phyloP scores from a whole-genome alignment of 331 rosid genomes.

The Saraca asoca region DNA sequence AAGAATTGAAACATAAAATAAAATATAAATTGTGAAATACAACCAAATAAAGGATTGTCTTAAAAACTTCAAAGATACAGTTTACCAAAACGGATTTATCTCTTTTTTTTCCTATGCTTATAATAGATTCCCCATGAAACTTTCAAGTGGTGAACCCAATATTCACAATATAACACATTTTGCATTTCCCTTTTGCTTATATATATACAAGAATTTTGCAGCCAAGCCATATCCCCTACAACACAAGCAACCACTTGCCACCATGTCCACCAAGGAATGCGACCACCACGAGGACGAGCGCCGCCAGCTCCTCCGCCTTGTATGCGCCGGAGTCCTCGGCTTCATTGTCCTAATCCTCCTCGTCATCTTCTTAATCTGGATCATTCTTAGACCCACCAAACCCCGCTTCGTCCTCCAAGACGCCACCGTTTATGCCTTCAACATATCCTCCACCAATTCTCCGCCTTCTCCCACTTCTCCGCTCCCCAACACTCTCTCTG shows the following conservation, averaged over 20 bases:
- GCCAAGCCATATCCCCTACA: neutral
- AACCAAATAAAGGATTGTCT: no score
- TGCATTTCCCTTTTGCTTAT: neutral
- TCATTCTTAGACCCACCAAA: slow-evolving; percentile 57
- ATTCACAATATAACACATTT: neutral
- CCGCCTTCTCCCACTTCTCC: neutral
- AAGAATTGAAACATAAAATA: no score
- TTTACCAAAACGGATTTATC: no score
- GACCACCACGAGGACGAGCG: slow-evolving; percentile 38
- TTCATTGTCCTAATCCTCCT: slow-evolving; percentile 44
- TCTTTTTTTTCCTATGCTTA: slow-evolving; percentile 17
- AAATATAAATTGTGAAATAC: no score
- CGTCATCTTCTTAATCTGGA: slow-evolving; percentile 53
- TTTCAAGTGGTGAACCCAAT: neutral
- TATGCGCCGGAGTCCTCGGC: neutral
- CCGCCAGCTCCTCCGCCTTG: slow-evolving; percentile 37
- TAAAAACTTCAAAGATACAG: no score
- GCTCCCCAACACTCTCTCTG: slow-evolving; percentile 48
- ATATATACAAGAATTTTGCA: neutral
- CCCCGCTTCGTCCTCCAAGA: slow-evolving; percentile 71
- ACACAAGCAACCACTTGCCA: neutral
- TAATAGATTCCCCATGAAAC: neutral
- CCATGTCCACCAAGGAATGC: slow-evolving; percentile 58
- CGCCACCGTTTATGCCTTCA: slow-evolving; percentile 64
- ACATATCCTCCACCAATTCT: slow-evolving; percentile 40